Evolutionary conservation across 2,329 filamentous ascomycete genomes (phyloP).

Genomic region (Claviceps sp.): DNA sequence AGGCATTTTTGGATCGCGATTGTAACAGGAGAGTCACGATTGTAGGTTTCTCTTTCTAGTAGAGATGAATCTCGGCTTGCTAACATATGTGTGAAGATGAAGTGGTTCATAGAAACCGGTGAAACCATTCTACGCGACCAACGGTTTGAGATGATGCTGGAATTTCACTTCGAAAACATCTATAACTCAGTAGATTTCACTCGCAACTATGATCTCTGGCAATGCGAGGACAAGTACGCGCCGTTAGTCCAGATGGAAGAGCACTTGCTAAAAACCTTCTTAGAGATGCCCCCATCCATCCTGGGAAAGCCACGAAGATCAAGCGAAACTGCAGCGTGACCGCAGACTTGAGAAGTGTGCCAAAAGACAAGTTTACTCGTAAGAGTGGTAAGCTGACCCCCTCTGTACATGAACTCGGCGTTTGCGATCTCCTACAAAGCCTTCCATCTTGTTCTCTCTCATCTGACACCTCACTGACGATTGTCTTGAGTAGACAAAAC

Average conservation of each 20-base stretch:
- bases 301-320: background rate
- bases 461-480: background rate
- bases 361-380: background rate
- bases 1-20: background rate
- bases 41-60: background rate
- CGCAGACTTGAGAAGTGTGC: background rate
- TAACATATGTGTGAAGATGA: background rate
- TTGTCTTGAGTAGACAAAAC: background rate
- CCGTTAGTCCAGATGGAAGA: background rate
- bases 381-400: background rate
- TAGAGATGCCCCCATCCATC: background rate
- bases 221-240: conserved; percentile 2
- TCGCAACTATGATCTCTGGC: background rate
- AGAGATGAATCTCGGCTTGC: background rate
- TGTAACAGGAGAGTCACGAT: background rate
- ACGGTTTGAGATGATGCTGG: background rate
- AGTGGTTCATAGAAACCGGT: background rate
- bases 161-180: fast-evolving
- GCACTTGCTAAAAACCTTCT: background rate
- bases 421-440: background rate
- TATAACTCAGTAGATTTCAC: background rate
- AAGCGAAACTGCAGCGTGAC: background rate
- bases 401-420: background rate
- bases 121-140: background rate
- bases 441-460: background rate